Evolutionary conservation across 352 stramenopile species (phyloP).

Genomic region (Phytopythium ostracodes): DNA sequence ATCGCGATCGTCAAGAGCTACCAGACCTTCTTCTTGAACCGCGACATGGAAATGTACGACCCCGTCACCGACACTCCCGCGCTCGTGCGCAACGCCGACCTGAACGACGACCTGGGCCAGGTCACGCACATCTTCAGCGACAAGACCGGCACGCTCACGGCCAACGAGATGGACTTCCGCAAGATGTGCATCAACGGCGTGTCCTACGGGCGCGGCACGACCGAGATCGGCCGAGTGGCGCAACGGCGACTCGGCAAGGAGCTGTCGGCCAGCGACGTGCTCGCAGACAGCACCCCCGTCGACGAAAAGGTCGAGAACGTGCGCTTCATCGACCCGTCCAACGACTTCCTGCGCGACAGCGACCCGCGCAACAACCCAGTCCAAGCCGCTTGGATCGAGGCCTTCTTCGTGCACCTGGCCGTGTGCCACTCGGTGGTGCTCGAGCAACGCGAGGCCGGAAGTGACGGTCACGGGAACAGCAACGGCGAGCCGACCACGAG

Average conservation of each 20-base stretch:
- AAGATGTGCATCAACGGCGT: slow-evolving; percentile 85
- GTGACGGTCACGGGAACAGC: slow-evolving; percentile 5
- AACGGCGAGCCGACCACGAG: slow-evolving; percentile 27
- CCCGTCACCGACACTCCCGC: slow-evolving; percentile 72
- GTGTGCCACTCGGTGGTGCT: slow-evolving; percentile 85
- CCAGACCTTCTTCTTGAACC: slow-evolving; percentile 84
- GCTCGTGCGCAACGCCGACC: slow-evolving; percentile 75
- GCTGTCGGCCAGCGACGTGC: slow-evolving; percentile 65
- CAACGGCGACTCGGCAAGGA: slow-evolving; percentile 67
- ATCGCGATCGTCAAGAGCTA: slow-evolving; percentile 87
- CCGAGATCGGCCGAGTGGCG: slow-evolving; percentile 79
- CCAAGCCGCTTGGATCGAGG: slow-evolving; percentile 70
- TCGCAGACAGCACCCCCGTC: slow-evolving; percentile 59
- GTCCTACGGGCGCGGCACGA: slow-evolving; percentile 78
- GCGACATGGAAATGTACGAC: slow-evolving; percentile 86
- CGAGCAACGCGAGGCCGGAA: slow-evolving; percentile 44
- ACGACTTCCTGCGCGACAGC: slow-evolving; percentile 54
- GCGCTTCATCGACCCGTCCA: slow-evolving; percentile 74
- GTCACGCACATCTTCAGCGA: slow-evolving; percentile 89
- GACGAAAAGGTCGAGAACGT: slow-evolving; percentile 67
- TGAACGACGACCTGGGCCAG: slow-evolving; percentile 85
- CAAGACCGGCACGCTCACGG: slow-evolving; percentile 83
- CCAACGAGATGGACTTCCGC: slow-evolving; percentile 88
- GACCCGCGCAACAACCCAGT: slow-evolving; percentile 37
- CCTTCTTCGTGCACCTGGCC: slow-evolving; percentile 76